phyloP scores from a whole-genome alignment of 495 filamentous ascomycete species.

The Daldinia loculata region DNA sequence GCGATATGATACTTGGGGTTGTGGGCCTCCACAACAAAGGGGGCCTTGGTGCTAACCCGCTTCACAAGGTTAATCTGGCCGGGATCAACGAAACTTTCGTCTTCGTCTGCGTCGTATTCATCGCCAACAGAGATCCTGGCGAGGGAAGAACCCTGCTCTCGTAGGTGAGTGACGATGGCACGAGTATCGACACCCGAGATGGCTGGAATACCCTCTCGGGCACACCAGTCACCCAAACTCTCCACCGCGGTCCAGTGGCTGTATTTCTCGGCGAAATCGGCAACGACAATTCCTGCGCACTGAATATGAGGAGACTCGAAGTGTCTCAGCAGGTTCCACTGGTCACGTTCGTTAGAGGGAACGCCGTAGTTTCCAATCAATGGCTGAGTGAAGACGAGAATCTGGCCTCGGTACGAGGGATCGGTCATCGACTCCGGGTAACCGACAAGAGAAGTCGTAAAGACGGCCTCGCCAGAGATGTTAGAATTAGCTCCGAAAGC shows the following conservation, averaged over 20 bases:
- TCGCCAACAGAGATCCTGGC: slow-evolving; percentile 95
- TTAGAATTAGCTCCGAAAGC: slow-evolving; percentile 92
- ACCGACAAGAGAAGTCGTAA: slow-evolving; percentile 91
- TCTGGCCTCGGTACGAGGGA: slow-evolving; percentile 98
- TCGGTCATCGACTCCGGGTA: slow-evolving; percentile 99
- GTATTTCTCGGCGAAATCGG: slow-evolving; percentile 91
- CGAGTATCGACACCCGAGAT: slow-evolving; percentile 98
- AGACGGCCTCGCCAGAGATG: slow-evolving; percentile 93
- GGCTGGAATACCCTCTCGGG: slow-evolving; percentile 92
- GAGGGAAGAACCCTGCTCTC: slow-evolving; percentile 94
- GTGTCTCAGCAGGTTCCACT: slow-evolving; percentile 83
- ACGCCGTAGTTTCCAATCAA: slow-evolving; percentile 99
- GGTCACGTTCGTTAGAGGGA: slow-evolving; percentile 77
- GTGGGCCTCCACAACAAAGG: slow-evolving; percentile 87
- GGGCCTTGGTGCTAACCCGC: slow-evolving; percentile 94
- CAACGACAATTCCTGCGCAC: slow-evolving; percentile 92
- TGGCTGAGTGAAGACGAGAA: slow-evolving; percentile 98
- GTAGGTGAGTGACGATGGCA: slow-evolving; percentile 92
- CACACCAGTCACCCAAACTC: slow-evolving; percentile 92
- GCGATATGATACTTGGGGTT: slow-evolving; percentile 88
- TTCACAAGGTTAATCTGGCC: slow-evolving; percentile 96
- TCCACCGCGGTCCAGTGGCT: slow-evolving; percentile 99
- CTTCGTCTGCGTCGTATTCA: slow-evolving; percentile 98
- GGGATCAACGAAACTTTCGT: slow-evolving; percentile 94
- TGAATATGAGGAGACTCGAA: slow-evolving; percentile 98